These are phyloP conservation scores for Globisporangium radiosum DNA, from an alignment of 352 stramenopile species.

Conservation along the genomic window DNA sequence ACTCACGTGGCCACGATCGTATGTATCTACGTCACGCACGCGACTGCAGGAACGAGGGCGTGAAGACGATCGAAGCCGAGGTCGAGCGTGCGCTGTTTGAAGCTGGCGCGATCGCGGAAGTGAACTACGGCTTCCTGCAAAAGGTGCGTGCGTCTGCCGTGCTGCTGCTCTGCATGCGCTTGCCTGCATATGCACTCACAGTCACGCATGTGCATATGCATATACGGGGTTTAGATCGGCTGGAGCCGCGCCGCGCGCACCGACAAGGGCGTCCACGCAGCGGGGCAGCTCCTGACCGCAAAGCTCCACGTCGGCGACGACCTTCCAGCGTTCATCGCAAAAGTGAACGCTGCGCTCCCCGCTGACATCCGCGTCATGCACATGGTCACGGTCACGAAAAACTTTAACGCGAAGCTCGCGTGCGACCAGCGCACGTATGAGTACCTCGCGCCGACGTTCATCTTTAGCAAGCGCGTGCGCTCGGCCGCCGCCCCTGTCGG, in stretches of 20 bases:
- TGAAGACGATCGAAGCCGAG: conserved; percentile 88
- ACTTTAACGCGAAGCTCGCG: conserved; percentile 87
- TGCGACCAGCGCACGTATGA: conserved; percentile 89
- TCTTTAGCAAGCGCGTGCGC: conserved; percentile 47
- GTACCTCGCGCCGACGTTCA: conserved; percentile 87
- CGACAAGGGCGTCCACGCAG: conserved; percentile 89
- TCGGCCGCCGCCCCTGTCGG: conserved; percentile 10
- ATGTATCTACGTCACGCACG: neutral
- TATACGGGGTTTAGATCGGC: conserved; percentile 40
- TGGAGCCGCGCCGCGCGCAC: conserved; percentile 86
- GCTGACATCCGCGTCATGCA: conserved; percentile 79
- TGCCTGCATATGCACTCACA: neutral
- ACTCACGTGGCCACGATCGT: neutral
- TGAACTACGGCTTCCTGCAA: conserved; percentile 87
- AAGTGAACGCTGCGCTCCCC: conserved; percentile 71
- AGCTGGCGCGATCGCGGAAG: conserved; percentile 78
- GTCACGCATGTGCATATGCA: neutral
- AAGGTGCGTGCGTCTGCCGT: conserved; percentile 27
- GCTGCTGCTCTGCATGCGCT: no score
- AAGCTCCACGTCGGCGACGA: conserved; percentile 85
- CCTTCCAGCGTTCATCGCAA: conserved; percentile 46
- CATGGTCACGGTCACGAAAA: conserved; percentile 85
- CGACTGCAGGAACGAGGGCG: conserved; percentile 65
- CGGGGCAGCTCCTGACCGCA: conserved; percentile 74
- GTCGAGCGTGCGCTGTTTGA: conserved; percentile 85